Base-by-base conservation (phyloP, 805 yeast species). In the Diddensiella santjacobensis region DNA sequence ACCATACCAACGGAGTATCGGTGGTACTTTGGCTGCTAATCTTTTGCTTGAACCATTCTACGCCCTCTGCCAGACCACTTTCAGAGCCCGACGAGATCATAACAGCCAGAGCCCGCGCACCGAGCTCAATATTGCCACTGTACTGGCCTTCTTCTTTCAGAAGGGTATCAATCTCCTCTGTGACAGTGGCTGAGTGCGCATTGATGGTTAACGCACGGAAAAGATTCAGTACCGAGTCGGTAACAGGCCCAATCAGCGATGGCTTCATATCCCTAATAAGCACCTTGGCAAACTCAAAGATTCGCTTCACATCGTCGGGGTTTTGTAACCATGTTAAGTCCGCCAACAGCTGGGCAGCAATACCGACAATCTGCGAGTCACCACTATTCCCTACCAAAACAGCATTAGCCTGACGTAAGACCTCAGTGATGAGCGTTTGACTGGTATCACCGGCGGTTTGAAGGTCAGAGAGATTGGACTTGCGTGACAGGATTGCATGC, bases 1-100 rank as follows among this genome's bases (percentile, higher is more conserved):
- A 65, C 55, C 72, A 74, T 1, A 67, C 51, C 13, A 64, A 45
- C 31, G 61, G 51, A 23, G 48, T 44, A 13, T 49, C 57, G 1
- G 43, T 22, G 3, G 26, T 40, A 26, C 13, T 26, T 5, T 4
- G 43, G 10, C 52, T 20, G 23, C 57, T 40, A 49, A 60, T 61
- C 17, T 37, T 23, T 31, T 61, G 60, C 44, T 35, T 13, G 61
- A 53, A 2, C 22, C 44, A 3, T 45, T 23, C 47, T 23, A 61
- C 44, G 10, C 17, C 18, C 19, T 24, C n/a, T 22, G 22, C 30
- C 20, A 30, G 20, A 37, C 36, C 22, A 17, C 18, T 15, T 10
- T 15, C 38, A 35, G 15, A 13, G n/a, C 45, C 40, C 3, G 22
- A 11, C 10, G 43, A 42, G 17, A 50, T 24, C 23, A 47, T 31